Percentiles rank a stretch among this genome's conserved stretches.
phyloP scores from a whole-genome alignment of 495 filamentous ascomycete genomes.

The Jackrogersella minutella region DNA sequence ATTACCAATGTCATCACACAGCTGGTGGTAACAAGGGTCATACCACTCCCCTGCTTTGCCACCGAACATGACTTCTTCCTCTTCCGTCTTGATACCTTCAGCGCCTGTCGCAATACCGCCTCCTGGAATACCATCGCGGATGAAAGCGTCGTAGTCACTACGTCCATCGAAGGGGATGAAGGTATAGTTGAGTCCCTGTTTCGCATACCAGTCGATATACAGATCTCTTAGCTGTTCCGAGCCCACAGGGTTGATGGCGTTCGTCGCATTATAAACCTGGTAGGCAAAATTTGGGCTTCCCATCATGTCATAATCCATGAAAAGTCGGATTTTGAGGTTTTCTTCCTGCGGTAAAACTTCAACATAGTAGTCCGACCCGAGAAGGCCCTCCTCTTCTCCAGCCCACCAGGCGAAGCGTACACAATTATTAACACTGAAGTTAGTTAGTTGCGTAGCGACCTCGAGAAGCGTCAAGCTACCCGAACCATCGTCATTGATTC shows the following conservation, averaged over 20 bases:
- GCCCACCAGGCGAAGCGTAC: constrained; percentile 67
- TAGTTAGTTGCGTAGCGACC: constrained; percentile 58
- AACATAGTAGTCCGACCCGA: constrained; percentile 65
- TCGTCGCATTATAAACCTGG: constrained; percentile 59
- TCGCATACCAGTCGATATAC: constrained; percentile 59
- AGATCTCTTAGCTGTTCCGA: constrained; percentile 60
- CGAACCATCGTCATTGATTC: constrained; percentile 62
- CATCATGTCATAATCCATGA: constrained; percentile 70
- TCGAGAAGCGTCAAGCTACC: constrained; percentile 63
- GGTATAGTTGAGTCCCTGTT: constrained; percentile 58
- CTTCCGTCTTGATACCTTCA: constrained; percentile 63
- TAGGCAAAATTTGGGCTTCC: constrained; percentile 63
- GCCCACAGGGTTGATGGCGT: constrained; percentile 57
- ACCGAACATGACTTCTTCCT: constrained; percentile 61
- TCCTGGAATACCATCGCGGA: constrained; percentile 60
- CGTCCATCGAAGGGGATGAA: constrained; percentile 64
- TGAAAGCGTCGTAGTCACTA: constrained; percentile 65
- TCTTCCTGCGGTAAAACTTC: constrained; percentile 55
- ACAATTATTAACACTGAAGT: constrained; percentile 62
- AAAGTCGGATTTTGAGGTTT: constrained; percentile 63
- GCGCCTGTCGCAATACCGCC: constrained; percentile 70
- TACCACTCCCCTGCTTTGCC: constrained; percentile 60
- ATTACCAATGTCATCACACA: constrained; percentile 61
- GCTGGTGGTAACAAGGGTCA: constrained; percentile 64
- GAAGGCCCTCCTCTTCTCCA: constrained; percentile 65